phyloP scores from a whole-genome alignment of 2,329 filamentous ascomycete genomes.

The Phyllachora maydis region DNA sequence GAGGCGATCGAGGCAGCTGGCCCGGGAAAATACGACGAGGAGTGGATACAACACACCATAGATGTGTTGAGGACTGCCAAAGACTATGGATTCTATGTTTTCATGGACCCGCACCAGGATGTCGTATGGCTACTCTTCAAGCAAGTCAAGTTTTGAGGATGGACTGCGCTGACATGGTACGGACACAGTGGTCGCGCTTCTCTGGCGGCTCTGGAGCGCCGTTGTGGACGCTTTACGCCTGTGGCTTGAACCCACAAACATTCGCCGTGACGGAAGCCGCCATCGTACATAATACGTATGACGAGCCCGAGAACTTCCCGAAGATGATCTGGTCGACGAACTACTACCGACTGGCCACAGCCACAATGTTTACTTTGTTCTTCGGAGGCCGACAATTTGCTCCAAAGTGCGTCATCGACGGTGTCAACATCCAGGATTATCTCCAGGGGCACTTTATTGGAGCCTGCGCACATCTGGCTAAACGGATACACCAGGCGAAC shows the following conservation, averaged over 20 bases:
- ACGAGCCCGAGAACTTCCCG: slow-evolving; percentile 66
- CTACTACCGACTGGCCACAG: slow-evolving; percentile 69
- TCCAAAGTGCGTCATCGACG: slow-evolving; percentile 87
- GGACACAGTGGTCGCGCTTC: slow-evolving; percentile 73
- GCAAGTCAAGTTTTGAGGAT: too few species aligned
- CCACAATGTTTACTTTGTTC: slow-evolving; percentile 87
- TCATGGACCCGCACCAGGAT: slow-evolving; percentile 98
- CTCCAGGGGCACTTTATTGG: slow-evolving; percentile 69
- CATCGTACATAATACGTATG: slow-evolving; percentile 85
- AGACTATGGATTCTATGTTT: slow-evolving; percentile 82
- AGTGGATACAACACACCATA: slow-evolving; percentile 83
- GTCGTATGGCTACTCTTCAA: slow-evolving; percentile 46
- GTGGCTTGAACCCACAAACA: slow-evolving; percentile 67
- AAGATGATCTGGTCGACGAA: slow-evolving; percentile 99
- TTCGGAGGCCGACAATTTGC: slow-evolving; percentile 83
- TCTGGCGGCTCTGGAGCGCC: slow-evolving; percentile 89
- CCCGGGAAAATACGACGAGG: slow-evolving; percentile 81
- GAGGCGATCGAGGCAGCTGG: slow-evolving; percentile 92
- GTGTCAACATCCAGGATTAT: slow-evolving; percentile 91
- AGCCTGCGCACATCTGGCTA: slow-evolving; percentile 64
- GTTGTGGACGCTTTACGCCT: slow-evolving; percentile 94
- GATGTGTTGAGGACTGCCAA: slow-evolving; percentile 66
- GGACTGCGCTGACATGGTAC: too few species aligned
- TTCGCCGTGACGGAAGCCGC: slow-evolving; percentile 81
- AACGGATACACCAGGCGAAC: slow-evolving; percentile 72